Base-by-base conservation (phyloP, 345 rosid species). In the Syzygium oleosum region DNA sequence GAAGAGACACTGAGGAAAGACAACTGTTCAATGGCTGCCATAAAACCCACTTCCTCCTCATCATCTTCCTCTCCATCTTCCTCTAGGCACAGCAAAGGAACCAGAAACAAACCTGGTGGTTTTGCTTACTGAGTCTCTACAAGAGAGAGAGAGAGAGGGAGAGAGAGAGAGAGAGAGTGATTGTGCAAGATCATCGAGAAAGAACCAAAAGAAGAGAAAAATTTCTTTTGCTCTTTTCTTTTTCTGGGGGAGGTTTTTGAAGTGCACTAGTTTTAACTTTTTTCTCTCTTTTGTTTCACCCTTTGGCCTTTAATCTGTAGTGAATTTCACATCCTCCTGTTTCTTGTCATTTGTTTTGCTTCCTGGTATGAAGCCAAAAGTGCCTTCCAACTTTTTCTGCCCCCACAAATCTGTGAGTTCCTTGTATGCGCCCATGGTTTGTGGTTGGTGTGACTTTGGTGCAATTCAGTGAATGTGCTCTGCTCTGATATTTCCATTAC, bases 101-200 rank as follows among this genome's bases (percentile, higher is more conserved):
- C 88, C 85, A 94, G 94, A 91, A 93, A 91, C 94, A 88, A 90
- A 87, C 90, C 91, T 38, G 95, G 95, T 86, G 97, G 95, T 89
- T 95, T 93, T 85, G 93, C 89, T 9, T 95, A 92, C 88, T 95
- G 89, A 93, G 63, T 52, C 88, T 51, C 79, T 65, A 21, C 43
- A 5, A 31, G 78, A 16, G 41, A 31, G 79, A 16, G 79, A 17
- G 79, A 65, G 78, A 65, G 15, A 58, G 41, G 16, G 77, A 38
- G 41, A 38, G 41, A 38, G 41, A 38, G 41, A 43, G 46, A 43
- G 46, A 59, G 68, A 25, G 68, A 59, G 68, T 14, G 8, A 29
- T n/a, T n/a, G 38, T n/a, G 73, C 8, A n/a, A 61, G 19, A n/a
- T 14, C 19, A 14, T 12, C 34, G 3, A 61, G 73, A 61, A 61